These are phyloP conservation scores for Aspergillus fijiensis DNA, from an alignment of 2,329 filamentous ascomycete species.

Conservation along the genomic window DNA sequence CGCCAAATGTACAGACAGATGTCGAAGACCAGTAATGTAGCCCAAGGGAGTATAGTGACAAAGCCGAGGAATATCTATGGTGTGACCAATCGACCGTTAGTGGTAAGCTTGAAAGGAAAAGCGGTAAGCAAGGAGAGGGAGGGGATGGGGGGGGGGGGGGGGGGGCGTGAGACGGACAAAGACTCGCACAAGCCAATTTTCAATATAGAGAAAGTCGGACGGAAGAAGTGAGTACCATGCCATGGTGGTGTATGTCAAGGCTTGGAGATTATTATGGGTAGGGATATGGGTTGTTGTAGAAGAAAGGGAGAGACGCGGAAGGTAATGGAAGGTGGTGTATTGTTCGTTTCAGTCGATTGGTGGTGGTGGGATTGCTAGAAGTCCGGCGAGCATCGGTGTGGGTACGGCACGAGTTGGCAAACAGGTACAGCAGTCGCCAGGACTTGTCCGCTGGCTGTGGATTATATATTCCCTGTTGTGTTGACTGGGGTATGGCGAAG, in stretches of 20 bases:
- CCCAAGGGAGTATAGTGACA: constrained; percentile 63
- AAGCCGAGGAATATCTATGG: constrained; percentile 59
- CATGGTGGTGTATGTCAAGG: constrained; percentile 47
- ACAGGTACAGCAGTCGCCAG: not conserved
- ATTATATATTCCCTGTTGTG: not conserved
- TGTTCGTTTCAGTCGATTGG: not conserved
- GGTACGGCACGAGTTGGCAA: not conserved
- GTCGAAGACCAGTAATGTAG: constrained; percentile 63
- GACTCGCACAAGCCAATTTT: constrained; percentile 61
- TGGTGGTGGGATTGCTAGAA: not conserved
- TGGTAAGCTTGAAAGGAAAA: not conserved
- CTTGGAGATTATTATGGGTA: not conserved
- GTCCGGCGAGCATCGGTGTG: not conserved
- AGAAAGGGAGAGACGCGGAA: not conserved
- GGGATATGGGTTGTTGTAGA: not conserved
- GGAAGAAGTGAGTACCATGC: constrained; percentile 66
- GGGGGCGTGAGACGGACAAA: constrained; percentile 53
- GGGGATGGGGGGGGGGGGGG: too few species aligned
- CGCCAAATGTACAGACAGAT: constrained; percentile 62
- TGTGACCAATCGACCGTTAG: not conserved
- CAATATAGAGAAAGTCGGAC: constrained; percentile 55
- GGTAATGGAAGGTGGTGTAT: not conserved
- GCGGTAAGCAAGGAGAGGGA: not conserved
- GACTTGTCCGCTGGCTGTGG: not conserved
- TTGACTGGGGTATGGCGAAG: not conserved